Percentiles rank a stretch among this genome's conserved stretches.
phyloP scores from a whole-genome alignment of 106 monocot genomes.

The Phalaenopsis aphrodite region DNA sequence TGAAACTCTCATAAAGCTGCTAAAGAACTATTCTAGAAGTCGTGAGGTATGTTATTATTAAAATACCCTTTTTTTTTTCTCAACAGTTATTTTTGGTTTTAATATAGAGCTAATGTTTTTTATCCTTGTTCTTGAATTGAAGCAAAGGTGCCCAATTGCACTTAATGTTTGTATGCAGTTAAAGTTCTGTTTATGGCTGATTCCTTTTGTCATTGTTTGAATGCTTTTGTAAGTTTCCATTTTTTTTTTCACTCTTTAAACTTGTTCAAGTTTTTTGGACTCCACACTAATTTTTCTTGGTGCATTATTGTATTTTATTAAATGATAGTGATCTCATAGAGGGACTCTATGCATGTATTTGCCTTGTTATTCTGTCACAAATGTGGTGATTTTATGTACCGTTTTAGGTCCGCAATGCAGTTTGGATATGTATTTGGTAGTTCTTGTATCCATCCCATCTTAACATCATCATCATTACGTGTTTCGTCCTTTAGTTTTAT shows the following conservation, averaged over 20 bases:
- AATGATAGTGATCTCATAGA: neutral
- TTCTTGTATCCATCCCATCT: neutral
- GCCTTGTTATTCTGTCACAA: neutral
- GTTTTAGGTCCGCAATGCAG: neutral
- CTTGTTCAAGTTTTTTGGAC: neutral
- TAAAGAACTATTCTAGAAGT: conserved; percentile 97
- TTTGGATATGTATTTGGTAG: neutral
- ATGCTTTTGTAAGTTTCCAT: neutral
- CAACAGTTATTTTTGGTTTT: too few species aligned
- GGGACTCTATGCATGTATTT: neutral
- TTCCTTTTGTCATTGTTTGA: neutral
- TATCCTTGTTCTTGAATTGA: neutral
- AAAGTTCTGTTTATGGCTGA: neutral
- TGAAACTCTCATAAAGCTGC: conserved; percentile 77
- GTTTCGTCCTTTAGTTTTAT: neutral
- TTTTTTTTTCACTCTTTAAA: neutral
- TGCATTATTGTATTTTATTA: neutral
- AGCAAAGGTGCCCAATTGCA: neutral
- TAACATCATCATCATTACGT: neutral
- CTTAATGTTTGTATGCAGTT: neutral
- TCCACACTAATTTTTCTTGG: neutral
- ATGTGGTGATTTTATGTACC: neutral
- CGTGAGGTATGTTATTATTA: conserved; percentile 42
- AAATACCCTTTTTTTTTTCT: neutral
- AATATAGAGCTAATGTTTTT: neutral